phyloP scores from a whole-genome alignment of 805 yeast species.

The Ogataea polymorpha region DNA sequence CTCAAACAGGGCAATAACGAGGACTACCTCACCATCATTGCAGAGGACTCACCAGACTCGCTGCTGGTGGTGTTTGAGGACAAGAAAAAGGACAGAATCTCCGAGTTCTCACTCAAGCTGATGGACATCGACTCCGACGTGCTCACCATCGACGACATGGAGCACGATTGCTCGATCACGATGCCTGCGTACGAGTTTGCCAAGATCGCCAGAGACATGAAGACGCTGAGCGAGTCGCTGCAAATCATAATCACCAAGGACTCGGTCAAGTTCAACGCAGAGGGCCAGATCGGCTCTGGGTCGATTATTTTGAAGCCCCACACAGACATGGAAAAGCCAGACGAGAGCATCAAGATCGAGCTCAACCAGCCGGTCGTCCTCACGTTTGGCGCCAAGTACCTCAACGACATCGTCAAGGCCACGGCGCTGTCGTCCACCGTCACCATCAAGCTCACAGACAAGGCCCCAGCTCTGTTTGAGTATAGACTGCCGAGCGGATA shows the following conservation, averaged over 20 bases:
- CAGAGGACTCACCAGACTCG: slow-evolving; percentile 72
- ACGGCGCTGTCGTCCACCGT: slow-evolving; percentile 72
- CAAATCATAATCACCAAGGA: slow-evolving; percentile 86
- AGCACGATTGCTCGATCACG: slow-evolving; percentile 78
- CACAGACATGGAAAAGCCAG: slow-evolving; percentile 77
- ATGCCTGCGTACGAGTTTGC: slow-evolving; percentile 89
- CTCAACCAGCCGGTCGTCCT: slow-evolving; percentile 84
- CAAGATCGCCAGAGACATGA: slow-evolving; percentile 84
- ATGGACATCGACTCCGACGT: slow-evolving; percentile 97
- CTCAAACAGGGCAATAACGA: slow-evolving; percentile 88
- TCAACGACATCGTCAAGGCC: slow-evolving; percentile 89
- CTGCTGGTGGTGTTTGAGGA: slow-evolving; percentile 87
- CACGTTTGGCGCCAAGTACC: slow-evolving; percentile 88
- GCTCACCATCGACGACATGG: slow-evolving; percentile 90
- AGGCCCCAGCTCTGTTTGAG: slow-evolving; percentile 92
- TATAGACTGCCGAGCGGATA: slow-evolving; percentile 89
- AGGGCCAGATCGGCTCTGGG: slow-evolving; percentile 91
- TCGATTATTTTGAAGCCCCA: slow-evolving; percentile 80
- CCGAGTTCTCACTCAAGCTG: slow-evolving; percentile 86
- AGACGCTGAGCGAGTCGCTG: slow-evolving; percentile 82
- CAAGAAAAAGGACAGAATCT: slow-evolving; percentile 81
- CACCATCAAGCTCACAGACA: slow-evolving; percentile 82
- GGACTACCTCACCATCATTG: slow-evolving; percentile 82
- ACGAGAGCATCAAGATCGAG: slow-evolving; percentile 68
- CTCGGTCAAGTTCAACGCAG: slow-evolving; percentile 82